Evolutionary conservation across 768 basidiomycete species (phyloP).

Genomic region (Agaricus subrufescens): DNA sequence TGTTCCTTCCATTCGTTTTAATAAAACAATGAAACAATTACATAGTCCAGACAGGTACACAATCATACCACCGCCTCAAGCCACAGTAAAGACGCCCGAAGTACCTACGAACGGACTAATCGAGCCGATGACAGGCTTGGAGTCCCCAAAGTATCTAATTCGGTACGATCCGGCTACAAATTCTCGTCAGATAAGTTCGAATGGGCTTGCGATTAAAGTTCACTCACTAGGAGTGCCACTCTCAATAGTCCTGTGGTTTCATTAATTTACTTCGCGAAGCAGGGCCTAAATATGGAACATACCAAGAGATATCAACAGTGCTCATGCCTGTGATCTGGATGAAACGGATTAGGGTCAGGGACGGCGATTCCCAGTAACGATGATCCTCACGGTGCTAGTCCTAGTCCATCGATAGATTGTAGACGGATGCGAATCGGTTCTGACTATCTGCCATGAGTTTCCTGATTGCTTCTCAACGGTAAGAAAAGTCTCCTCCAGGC

Average conservation of each 20-base stretch:
- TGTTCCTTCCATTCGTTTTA: neutral
- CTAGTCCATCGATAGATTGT: constrained; percentile 65
- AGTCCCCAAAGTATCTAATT: constrained; percentile 68
- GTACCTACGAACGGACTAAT: constrained; percentile 59
- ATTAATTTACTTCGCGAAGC: constrained; percentile 9
- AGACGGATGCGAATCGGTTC: constrained; percentile 77
- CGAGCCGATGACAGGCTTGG: constrained; percentile 61
- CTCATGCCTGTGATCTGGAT: constrained; percentile 53
- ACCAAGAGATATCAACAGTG: constrained; percentile 66
- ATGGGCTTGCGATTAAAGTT: constrained; percentile 9
- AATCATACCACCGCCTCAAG: constrained; percentile 19
- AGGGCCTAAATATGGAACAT: constrained; percentile 16
- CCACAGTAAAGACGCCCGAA: constrained; percentile 59
- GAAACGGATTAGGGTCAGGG: constrained; percentile 1
- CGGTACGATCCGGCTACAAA: constrained; percentile 64
- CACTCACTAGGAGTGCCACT: constrained; percentile 47
- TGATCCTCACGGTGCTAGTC: constrained; percentile 41
- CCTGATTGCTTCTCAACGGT: constrained; percentile 52
- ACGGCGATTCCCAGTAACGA: neutral
- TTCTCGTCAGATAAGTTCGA: neutral
- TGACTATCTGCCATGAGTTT: constrained; percentile 47
- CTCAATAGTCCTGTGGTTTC: constrained; percentile 53
- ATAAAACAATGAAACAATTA: too few relatives aligned
- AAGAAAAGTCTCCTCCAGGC: constrained; percentile 69
- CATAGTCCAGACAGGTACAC: too few relatives aligned